Evolutionary conservation across 371 early-diverging fungal genomes (phyloP).

Genomic region (Batrachochytrium dendrobatidis): DNA sequence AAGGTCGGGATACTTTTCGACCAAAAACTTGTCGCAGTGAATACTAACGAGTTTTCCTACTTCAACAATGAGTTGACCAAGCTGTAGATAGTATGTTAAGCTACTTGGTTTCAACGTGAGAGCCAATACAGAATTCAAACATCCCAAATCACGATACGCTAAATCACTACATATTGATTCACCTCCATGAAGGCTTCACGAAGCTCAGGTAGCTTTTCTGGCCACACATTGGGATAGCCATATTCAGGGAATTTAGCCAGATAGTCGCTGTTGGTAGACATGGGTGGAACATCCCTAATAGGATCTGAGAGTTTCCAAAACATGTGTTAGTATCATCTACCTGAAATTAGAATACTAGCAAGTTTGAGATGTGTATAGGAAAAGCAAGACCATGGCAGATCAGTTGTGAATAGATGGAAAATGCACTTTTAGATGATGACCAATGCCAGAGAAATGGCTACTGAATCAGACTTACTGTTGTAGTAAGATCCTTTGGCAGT

Average conservation of each 20-base stretch:
- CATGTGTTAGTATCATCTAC: too few species aligned
- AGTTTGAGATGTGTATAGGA: too few species aligned
- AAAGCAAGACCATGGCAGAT: too few species aligned
- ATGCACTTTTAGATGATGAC: neutral
- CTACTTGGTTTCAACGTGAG: too few species aligned
- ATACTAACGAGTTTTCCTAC: slow-evolving; percentile 46
- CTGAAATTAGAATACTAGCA: too few species aligned
- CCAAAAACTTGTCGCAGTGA: slow-evolving; percentile 47
- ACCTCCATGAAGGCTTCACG: slow-evolving; percentile 24
- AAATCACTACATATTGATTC: too few species aligned
- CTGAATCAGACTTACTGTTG: too few species aligned
- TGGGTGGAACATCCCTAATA: slow-evolving; percentile 28
- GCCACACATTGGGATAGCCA: slow-evolving; percentile 46
- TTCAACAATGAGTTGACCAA: slow-evolving; percentile 45
- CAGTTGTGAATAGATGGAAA: too few species aligned
- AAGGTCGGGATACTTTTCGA: slow-evolving; percentile 12
- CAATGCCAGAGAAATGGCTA: neutral
- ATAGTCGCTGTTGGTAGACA: slow-evolving; percentile 13
- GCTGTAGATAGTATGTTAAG: slow-evolving; percentile 17
- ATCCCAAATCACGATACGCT: too few species aligned
- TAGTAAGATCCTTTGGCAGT: slow-evolving; percentile 32
- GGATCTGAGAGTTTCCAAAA: slow-evolving; percentile 19
- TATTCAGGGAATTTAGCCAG: slow-evolving; percentile 21
- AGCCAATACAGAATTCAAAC: too few species aligned
- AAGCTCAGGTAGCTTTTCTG: slow-evolving; percentile 24